Evolutionary conservation across 2,329 filamentous ascomycete genomes (phyloP), one percentile per base, ranked within the genome.

Genomic region (Fusarium euwallaceae): DNA sequence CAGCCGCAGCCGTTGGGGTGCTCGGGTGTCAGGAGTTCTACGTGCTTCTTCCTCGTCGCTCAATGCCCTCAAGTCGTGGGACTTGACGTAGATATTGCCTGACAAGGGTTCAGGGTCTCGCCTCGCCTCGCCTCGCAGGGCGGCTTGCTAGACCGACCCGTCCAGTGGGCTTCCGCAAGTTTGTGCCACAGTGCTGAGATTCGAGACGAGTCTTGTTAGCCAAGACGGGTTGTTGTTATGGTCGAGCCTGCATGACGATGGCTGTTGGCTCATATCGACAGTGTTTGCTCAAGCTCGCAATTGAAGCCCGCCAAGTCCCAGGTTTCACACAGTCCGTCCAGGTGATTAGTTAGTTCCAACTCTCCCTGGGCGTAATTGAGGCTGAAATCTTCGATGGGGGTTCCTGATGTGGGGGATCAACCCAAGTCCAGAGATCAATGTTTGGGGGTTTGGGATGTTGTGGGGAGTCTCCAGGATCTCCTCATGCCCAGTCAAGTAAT

Each of bases 141-240:
- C 67, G 64, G 61, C 41, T 66, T 67, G 56, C 59, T 68, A 53
- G 69, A 48, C 61, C 63, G 68, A 48, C 64, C 61, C 64, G 64
- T 73, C 64, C 67, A 68, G 75, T 65, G 64, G 72, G 69, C 73
- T 70, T 61, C 67, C 65, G 63, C 43, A 75, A 70, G 61, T 66
- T 73, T 72, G 73, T 74, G 68, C 48, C 65, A 75, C 71, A 68
- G 65, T 68, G 61, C 58, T 62, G 64, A 72, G 71, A 61, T 58
- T 67, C 70, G 75, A 72, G 70, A 75, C 64, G 67, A 76, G 76
- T 75, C 76, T 71, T 68, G 78, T 78, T 78, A 76, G 76, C 71
- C 64, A 61, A 64, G 59, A 60, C 34, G 63, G 61, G 32, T 39
- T 53, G 67, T 64, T 68, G 60, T 64, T 58, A 69, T 73, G 55